A percentile compares a stretch with the other conserved stretches of the same genome.
These are phyloP conservation scores for Lolium perenne DNA, from an alignment of 176 grass and related monocot species.

Conservation along the genomic window DNA sequence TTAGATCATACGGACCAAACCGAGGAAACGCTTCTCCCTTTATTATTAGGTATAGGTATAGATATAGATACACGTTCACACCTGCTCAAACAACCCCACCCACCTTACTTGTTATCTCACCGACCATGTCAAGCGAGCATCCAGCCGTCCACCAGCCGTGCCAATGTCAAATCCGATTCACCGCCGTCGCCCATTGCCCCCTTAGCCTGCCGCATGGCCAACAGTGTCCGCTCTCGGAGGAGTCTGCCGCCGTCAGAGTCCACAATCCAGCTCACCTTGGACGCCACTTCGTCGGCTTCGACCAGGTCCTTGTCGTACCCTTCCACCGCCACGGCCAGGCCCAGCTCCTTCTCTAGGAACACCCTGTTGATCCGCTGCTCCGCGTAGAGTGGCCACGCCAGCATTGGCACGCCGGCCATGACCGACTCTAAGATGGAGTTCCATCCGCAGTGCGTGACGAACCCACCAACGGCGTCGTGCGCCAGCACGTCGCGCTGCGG, in stretches of 20 bases:
- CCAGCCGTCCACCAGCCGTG: not conserved
- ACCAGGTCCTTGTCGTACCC: conserved; percentile 2
- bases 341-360: conserved; percentile 22
- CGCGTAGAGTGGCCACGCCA: conserved; percentile 52
- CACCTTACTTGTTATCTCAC: not conserved
- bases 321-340: conserved; percentile 10
- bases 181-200: not conserved
- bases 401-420: conserved; percentile 42
- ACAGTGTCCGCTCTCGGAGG: not conserved
- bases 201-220: not conserved
- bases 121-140: not conserved
- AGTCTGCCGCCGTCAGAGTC: not conserved
- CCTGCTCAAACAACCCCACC: not conserved
- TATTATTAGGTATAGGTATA: no score
- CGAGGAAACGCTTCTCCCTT: no score
- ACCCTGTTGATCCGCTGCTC: conserved; percentile 51
- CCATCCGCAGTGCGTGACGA: conserved; percentile 58
- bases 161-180: not conserved
- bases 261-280: conserved; percentile 17
- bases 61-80: not conserved
- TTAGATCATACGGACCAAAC: no score
- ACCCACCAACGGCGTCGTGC: conserved; percentile 15
- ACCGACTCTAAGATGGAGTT: conserved; percentile 48
- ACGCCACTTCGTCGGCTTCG: not conserved
- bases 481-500: conserved; percentile 1